Percentiles rank a stretch among this genome's conserved stretches.
These are phyloP conservation scores for Brassica hybrid DNA, from an alignment of 441 rosid species.

Conservation along the genomic window DNA sequence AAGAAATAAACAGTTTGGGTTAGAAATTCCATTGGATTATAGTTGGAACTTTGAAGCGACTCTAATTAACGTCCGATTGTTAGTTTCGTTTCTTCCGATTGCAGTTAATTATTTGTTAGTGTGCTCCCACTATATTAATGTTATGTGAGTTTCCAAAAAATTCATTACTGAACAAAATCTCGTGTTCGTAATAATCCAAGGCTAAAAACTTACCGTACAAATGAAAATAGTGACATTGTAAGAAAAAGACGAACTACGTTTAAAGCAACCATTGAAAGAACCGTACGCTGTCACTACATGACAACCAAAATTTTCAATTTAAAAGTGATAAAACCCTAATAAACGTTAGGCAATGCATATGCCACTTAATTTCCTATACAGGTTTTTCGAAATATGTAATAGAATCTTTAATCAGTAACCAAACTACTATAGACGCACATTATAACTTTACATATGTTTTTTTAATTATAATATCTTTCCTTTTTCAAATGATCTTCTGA, in stretches of 20 bases:
- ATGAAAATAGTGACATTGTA: constrained; percentile 18
- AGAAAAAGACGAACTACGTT: constrained; percentile 45
- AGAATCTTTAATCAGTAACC: constrained; percentile 19
- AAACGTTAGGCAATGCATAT: constrained; percentile 31
- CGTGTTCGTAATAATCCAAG: background rate
- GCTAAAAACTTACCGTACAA: constrained; percentile 26
- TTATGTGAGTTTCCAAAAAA: background rate
- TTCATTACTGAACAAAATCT: constrained; percentile 4
- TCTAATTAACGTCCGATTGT: background rate
- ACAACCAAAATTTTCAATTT: constrained; percentile 28
- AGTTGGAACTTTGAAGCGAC: background rate
- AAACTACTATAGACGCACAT: constrained; percentile 7
- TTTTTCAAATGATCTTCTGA: background rate
- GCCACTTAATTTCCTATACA: constrained; percentile 1
- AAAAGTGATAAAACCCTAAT: constrained; percentile 37
- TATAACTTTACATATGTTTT: constrained; percentile 12
- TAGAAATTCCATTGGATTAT: background rate
- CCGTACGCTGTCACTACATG: constrained; percentile 39
- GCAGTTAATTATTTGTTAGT: background rate
- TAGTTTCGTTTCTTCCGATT: background rate
- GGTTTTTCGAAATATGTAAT: constrained; percentile 1
- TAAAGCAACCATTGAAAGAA: constrained; percentile 32
- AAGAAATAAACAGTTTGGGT: background rate
- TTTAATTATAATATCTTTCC: background rate
- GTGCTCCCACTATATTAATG: background rate